These are phyloP conservation scores for Paramyrothecium roridum DNA, from an alignment of 2,329 filamentous ascomycete species.

Conservation along the genomic window DNA sequence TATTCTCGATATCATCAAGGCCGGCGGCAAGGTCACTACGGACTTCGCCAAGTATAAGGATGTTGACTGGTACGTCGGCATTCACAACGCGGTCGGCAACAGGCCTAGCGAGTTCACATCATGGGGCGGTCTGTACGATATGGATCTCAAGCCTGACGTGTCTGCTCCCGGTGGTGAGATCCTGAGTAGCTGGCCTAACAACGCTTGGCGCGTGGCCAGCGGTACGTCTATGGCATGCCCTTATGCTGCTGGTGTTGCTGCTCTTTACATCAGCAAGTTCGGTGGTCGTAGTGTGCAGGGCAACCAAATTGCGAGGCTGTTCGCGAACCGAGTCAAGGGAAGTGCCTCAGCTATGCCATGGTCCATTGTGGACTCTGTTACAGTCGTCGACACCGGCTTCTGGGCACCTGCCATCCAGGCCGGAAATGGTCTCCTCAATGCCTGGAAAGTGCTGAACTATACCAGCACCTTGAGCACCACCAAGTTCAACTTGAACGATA, in stretches of 20 bases:
- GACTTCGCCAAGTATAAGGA: constrained; percentile 16
- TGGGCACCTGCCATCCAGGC: constrained; percentile 31
- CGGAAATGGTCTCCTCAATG: constrained; percentile 41
- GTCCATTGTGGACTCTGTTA: constrained; percentile 8
- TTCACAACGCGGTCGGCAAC: constrained; percentile 24
- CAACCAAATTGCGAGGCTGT: constrained; percentile 19
- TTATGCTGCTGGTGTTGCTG: constrained; percentile 39
- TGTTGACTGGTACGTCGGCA: constrained; percentile 15
- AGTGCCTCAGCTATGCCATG: constrained; percentile 22
- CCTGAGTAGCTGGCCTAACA: constrained; percentile 36
- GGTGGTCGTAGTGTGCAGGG: constrained; percentile 27
- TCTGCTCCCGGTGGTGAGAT: constrained; percentile 36
- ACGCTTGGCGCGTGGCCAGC: constrained; percentile 29
- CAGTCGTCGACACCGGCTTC: constrained; percentile 12
- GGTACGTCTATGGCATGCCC: constrained; percentile 49
- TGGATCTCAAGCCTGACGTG: constrained; percentile 39
- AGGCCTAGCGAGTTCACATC: constrained; percentile 35
- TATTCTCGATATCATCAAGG: constrained; percentile 20
- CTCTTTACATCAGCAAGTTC: constrained; percentile 27
- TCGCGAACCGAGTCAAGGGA: constrained; percentile 26
- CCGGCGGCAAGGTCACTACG: constrained; percentile 21
- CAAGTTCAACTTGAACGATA: constrained; percentile 43
- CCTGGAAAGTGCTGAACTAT: constrained; percentile 39
- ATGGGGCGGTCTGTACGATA: constrained; percentile 41
- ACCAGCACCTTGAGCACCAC: constrained; percentile 31